A percentile compares a stretch with the other conserved stretches of the same genome.
Evolutionary conservation across 805 yeast genomes (phyloP).

Genomic region (Naumovozyma dairenensis): DNA sequence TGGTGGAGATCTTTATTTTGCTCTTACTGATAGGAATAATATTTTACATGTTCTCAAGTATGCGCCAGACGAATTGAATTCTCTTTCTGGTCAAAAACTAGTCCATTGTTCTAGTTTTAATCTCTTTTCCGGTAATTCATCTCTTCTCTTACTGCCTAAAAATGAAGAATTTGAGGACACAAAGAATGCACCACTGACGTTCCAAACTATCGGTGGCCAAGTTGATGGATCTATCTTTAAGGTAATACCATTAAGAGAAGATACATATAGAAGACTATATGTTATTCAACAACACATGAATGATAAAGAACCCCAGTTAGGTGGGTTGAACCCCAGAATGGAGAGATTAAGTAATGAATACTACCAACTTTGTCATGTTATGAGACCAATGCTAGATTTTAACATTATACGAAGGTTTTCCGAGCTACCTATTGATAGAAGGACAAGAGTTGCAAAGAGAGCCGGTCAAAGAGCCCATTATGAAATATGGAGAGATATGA

Average conservation of each 20-base stretch:
- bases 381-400: conserved; percentile 58
- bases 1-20: conserved; percentile 57
- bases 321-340: conserved; percentile 75
- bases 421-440: conserved; percentile 46
- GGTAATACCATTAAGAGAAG: conserved; percentile 66
- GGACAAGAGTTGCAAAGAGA: conserved; percentile 43
- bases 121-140: conserved; percentile 50
- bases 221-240: conserved; percentile 71
- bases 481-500: conserved; percentile 61
- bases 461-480: conserved; percentile 47
- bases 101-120: conserved; percentile 63
- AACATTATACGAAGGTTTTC: conserved; percentile 46
- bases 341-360: conserved; percentile 39
- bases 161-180: conserved; percentile 25
- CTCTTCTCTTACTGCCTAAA: conserved; percentile 37
- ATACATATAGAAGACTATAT: conserved; percentile 68
- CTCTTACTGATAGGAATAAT: conserved; percentile 59
- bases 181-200: conserved; percentile 26
- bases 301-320: conserved; percentile 62
- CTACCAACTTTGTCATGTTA: conserved; percentile 29
- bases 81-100: conserved; percentile 69
- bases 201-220: conserved; percentile 61
- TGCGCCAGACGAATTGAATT: conserved; percentile 84
- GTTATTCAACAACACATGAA: conserved; percentile 79
- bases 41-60: conserved; percentile 67